Conservation (phyloP, 2,329 filamentous ascomycete species). For the Rachicladosporium sp. region DNA sequence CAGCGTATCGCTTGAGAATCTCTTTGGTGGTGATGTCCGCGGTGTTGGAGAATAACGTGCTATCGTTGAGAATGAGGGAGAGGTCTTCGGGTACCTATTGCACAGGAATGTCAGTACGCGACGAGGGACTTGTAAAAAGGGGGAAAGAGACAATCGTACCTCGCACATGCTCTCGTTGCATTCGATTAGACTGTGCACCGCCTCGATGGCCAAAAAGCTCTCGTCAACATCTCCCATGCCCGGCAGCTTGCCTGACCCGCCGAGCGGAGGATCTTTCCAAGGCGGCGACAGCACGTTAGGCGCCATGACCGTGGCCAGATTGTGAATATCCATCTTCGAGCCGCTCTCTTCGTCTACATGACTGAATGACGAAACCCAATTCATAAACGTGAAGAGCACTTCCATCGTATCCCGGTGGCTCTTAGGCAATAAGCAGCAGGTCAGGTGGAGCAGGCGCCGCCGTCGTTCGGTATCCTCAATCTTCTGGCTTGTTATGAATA, state of each 20-base stretch:
- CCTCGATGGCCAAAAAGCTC: slow-evolving; percentile 85
- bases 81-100: slow-evolving; percentile 94
- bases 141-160: too few species aligned
- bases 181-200: slow-evolving; percentile 79
- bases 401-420: slow-evolving; percentile 87
- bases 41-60: slow-evolving; percentile 64
- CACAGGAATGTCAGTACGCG: too few species aligned
- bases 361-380: slow-evolving; percentile 95
- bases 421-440: slow-evolving; percentile 40
- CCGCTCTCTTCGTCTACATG: slow-evolving; percentile 94
- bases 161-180: slow-evolving; percentile 95
- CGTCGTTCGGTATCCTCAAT: slow-evolving; percentile 70
- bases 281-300: slow-evolving; percentile 66
- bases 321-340: slow-evolving; percentile 98
- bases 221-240: slow-evolving; percentile 47
- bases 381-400: slow-evolving; percentile 88
- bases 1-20: slow-evolving; percentile 84
- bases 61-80: slow-evolving; percentile 73
- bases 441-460: slow-evolving; percentile 74
- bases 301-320: slow-evolving; percentile 91
- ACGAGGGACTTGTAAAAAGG: too few species aligned
- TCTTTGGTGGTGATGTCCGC: slow-evolving; percentile 93
- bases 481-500: slow-evolving; percentile 83
- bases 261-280: slow-evolving; percentile 33
- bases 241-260: slow-evolving; percentile 33